Base-by-base conservation (phyloP, 148 eudicot species). In the Rheum nobile region DNA sequence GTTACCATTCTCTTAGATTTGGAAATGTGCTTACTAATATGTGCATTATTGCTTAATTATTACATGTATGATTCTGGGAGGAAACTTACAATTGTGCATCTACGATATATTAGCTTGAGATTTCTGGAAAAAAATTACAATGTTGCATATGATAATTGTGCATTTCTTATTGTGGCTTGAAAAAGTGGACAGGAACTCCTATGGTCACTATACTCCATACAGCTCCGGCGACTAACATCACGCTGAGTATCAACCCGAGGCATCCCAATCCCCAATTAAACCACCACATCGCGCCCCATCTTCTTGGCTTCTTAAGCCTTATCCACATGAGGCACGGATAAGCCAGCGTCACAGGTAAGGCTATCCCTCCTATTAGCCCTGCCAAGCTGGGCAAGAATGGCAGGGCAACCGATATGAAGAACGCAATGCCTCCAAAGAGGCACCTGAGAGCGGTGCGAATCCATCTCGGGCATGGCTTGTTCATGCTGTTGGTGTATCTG, bases 271-370 rank as follows among this genome's bases (percentile, higher is more conserved):
- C 80, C 92, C 86, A 91, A 72, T 91, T 93, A 1, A 91, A 78
- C 52, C 75, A 81, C 98, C 98, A 90, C 92, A 83, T 86, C 26
- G 54, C 17, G 31, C 87, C 68, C 69, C 54, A 82, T 57, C 35
- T 78, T 0, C 14, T 17, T 2, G 98, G 94, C 55, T 86, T 89
- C 82, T 84, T 86, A 24, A 90, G 86, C 74, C 74, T 77, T 8
- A 89, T 43, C 98, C 98, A 93, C 92, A 90, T 89, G 47, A 89
- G 78, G 79, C 96, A 93, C 7, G 98, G 96, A 67, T 90, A 93
- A 67, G 91, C 98, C 37, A 84, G 71, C 21, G 96, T 89, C 68
- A 93, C 79, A 0, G 97, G 97, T 41, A 93, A 65, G 6, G 95
- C 79, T 24, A 89, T 80, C 29, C 97, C 98, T 72, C 95, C 97